Base-by-base conservation (phyloP, 768 basidiomycete species). In the Dioszegia crocea region DNA sequence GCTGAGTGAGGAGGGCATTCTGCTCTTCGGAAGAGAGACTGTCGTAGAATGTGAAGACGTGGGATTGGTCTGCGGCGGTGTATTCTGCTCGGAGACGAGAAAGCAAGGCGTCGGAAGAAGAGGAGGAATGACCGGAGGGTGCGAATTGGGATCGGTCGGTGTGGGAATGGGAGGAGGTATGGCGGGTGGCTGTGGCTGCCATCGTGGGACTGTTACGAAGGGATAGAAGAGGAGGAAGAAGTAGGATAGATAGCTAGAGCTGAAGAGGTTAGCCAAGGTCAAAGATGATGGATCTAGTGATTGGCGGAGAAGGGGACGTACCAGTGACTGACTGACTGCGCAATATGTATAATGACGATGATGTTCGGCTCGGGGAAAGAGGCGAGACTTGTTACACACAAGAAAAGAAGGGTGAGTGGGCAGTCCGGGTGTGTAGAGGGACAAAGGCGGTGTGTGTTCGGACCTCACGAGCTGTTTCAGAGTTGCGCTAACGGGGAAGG, bases 31-130 rank as follows among this genome's bases (percentile, higher is more conserved):
- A 78, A 44, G 84, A 78, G 59, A 98, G 85, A 36, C 81, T 80
- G 57, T 85, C 80, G 86, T 86, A 96, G 81, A 94, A 96, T 31
- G 85, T 81, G 78, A 97, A 83, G 71, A 98, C 84, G 75, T 98
- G 96, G 61, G 78, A 85, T 80, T 99, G 96, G 57, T 84, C 86
- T 47, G 91, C 91, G 47, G 83, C 80, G 62, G 86, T 80, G 79
- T 89, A 97, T 3, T 53, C 51, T 39, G 36, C 36, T 3, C 51
- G 36, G 26, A 53, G 51, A 4, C 39, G 51, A 19, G 51, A 29
- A 17, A 53, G 39, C 38, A 40, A 9, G 23, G 40, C 51, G 30
- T 30, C 19, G 33, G 49, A 5, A 19, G 40, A 43, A 17, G 40
- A 16, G 14, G 40, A 43, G 40, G 40, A 48, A 30, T 43, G 41